A percentile compares a stretch with the other conserved stretches of the same genome.
Evolutionary conservation across 495 filamentous ascomycete genomes (phyloP).

Genomic region (Xylaria palmicola): DNA sequence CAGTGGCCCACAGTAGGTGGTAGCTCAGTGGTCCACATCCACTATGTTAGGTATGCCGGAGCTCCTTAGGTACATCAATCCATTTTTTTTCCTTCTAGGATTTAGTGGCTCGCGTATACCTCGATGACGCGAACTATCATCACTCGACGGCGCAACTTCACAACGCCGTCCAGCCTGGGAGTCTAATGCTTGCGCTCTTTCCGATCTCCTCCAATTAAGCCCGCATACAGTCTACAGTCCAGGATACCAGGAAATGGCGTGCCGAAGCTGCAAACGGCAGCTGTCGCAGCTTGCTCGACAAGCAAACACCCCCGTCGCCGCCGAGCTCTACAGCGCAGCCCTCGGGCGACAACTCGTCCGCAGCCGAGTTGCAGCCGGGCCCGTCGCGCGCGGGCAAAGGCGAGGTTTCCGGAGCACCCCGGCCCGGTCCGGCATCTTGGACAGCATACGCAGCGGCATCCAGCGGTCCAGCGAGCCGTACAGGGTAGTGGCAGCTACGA

Average conservation of each 20-base stretch:
- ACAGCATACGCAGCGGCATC: slow-evolving; percentile 14
- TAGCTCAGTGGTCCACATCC: too few species aligned
- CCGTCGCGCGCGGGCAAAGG: slow-evolving; percentile 14
- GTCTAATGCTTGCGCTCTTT: background rate
- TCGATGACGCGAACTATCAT: slow-evolving; percentile 14
- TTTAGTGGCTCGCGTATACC: background rate
- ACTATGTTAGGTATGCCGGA: too few species aligned
- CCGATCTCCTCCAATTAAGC: background rate
- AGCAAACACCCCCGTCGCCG: slow-evolving; percentile 16
- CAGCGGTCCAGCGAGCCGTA: slow-evolving; percentile 63
- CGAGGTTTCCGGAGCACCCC: slow-evolving; percentile 25
- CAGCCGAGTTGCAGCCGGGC: background rate
- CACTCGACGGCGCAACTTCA: background rate
- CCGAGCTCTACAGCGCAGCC: slow-evolving; percentile 20
- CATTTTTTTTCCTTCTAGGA: background rate
- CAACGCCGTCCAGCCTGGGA: background rate
- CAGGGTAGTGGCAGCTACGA: slow-evolving; percentile 72
- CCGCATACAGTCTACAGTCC: background rate
- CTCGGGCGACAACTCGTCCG: slow-evolving; percentile 15
- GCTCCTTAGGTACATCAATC: background rate
- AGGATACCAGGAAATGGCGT: too few species aligned
- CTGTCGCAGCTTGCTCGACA: slow-evolving; percentile 27
- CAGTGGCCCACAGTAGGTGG: slow-evolving; percentile 4
- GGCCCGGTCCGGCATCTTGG: slow-evolving; percentile 15
- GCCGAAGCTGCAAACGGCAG: slow-evolving; percentile 33